Evolutionary conservation across 78 protist genomes (phyloP), one percentile per base, ranked within the genome.

Genomic region (Emiliania huxleyi): DNA sequence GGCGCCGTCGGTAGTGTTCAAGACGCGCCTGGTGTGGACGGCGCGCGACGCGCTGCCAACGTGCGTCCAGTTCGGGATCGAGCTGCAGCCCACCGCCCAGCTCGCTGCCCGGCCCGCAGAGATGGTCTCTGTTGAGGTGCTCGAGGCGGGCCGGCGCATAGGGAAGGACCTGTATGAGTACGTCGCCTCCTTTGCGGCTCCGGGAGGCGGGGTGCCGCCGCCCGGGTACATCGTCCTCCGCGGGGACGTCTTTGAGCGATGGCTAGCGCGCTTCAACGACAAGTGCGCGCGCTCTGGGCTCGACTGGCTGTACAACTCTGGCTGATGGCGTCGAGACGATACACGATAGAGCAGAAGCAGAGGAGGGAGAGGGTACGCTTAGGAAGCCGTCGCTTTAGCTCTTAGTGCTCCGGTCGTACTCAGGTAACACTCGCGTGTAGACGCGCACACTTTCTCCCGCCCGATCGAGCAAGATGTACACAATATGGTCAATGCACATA

Each of bases 61-160:
- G 46, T 23, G 37, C 23, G 46, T 77, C 15, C 85, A 77, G 11
- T 77, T 77, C 46, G 85, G 85, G 21, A 33, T 77, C 85, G 44
- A 37, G 85, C 85, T 77, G 44, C 48, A 77, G 85, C 85, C 85
- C 26, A 5, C 46, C 48, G 44, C 85, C 5, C 46, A 37, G 29
- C 85, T 77, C 29, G 48, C 46, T 1, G n/a, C 11, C 4, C 26
- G 2, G 22, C 85, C 85, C 42, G 48, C 85, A 4, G 85, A 77
- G 85, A 37, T 8, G 48, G 85, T 40, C 33, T 40, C 48, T 29
- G 85, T 23, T 77, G 85, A 77, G 46, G 85, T 77, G 44, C 23
- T 77, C 21, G 85, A 77, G 29, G 85, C 85, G 48, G 85, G 85
- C n/a, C 85, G 85, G 33, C 44, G 85, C 29, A 77, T 77, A 1